Evolutionary conservation across 2,329 filamentous ascomycete genomes (phyloP).

Genomic region (Diaporthe velutina): DNA sequence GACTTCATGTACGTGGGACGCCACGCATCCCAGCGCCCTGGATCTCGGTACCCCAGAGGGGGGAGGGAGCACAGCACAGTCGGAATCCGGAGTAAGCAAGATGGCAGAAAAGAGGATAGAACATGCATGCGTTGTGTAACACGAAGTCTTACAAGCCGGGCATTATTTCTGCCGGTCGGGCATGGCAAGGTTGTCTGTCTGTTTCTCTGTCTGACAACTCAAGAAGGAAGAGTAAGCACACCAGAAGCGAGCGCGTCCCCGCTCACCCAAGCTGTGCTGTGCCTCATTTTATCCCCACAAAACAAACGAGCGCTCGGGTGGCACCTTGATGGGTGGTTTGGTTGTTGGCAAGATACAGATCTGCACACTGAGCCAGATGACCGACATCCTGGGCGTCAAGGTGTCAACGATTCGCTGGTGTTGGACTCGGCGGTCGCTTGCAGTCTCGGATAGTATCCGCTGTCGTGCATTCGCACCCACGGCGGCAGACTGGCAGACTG

Average conservation of each 20-base stretch:
- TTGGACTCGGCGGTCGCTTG: not conserved
- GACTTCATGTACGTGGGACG: conserved; percentile 34
- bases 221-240: conserved; percentile 20
- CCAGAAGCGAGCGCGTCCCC: conserved; percentile 13
- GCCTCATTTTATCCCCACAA: conserved; percentile 25
- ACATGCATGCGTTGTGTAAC: conserved; percentile 32
- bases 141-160: not conserved
- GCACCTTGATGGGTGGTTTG: conserved; percentile 9
- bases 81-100: conserved; percentile 28
- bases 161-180: conserved; percentile 12
- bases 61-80: conserved; percentile 7
- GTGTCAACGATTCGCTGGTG: conserved; percentile 8
- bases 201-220: not conserved
- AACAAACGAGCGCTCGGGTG: conserved; percentile 17
- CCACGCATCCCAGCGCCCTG: conserved; percentile 30
- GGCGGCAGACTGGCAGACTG: not conserved
- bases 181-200: not conserved
- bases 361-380: conserved; percentile 26
- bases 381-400: not conserved
- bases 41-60: conserved; percentile 29
- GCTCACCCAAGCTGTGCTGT: conserved; percentile 16
- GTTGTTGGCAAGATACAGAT: conserved; percentile 24
- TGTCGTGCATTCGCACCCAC: conserved; percentile 26
- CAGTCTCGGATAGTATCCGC: conserved; percentile 31
- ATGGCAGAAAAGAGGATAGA: conserved; percentile 14